Evolutionary conservation across 2,329 filamentous ascomycete genomes (phyloP).

Genomic region (Arthrinium phaeospermum): DNA sequence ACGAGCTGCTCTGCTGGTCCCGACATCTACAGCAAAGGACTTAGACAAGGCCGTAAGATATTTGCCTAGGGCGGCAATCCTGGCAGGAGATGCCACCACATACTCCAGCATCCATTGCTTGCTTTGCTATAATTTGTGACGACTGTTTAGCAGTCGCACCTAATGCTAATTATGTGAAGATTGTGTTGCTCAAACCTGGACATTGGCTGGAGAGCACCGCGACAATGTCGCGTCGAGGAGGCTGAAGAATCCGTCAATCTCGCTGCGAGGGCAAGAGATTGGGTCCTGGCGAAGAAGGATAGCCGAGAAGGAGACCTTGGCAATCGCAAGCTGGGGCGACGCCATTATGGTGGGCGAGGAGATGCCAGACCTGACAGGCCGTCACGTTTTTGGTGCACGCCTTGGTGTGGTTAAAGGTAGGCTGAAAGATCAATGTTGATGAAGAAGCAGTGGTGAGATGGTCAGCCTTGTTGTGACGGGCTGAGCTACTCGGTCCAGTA

Average conservation of each 20-base stretch:
- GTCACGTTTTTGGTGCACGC: not conserved
- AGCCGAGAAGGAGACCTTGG: slow-evolving; percentile 79
- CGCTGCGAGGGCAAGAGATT: slow-evolving; percentile 68
- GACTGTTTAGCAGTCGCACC: slow-evolving; percentile 42
- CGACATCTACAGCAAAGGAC: slow-evolving; percentile 51
- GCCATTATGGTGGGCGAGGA: slow-evolving; percentile 54
- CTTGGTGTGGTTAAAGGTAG: not conserved
- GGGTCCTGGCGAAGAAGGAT: slow-evolving; percentile 77
- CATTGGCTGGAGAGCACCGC: slow-evolving; percentile 79
- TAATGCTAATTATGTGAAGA: slow-evolving; percentile 46
- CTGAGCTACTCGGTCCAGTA: not conserved
- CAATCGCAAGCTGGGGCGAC: slow-evolving; percentile 74
- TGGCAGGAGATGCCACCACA: slow-evolving; percentile 69
- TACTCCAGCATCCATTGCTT: slow-evolving; percentile 84
- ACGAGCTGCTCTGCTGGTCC: slow-evolving; percentile 41
- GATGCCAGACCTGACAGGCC: not conserved
- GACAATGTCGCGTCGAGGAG: slow-evolving; percentile 68
- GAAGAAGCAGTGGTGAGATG: not conserved
- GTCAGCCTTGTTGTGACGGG: not conserved
- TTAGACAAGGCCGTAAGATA: slow-evolving; percentile 74
- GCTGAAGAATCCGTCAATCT: slow-evolving; percentile 72
- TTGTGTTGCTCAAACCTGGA: slow-evolving; percentile 78
- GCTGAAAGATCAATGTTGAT: not conserved
- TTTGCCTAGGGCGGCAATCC: slow-evolving; percentile 73
- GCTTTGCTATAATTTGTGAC: slow-evolving; percentile 69